Percentiles rank a stretch among this genome's conserved stretches.
phyloP scores from a whole-genome alignment of 2,329 filamentous ascomycete genomes.

The Mollisiaceae sp. region DNA sequence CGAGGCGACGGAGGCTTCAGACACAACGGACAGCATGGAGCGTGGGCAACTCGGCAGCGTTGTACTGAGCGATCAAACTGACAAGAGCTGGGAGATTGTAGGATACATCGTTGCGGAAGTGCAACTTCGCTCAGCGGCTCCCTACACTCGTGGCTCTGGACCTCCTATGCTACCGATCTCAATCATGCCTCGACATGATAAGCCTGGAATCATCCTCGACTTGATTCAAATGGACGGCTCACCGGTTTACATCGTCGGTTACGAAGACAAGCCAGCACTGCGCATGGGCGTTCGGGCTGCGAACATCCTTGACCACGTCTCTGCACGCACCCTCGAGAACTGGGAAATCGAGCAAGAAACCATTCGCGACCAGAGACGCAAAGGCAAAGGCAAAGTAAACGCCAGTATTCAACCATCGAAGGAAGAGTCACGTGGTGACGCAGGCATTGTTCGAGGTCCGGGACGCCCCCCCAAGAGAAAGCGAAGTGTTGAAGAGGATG shows the following conservation, averaged over 20 bases:
- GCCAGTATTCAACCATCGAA: neutral
- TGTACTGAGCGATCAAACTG: neutral
- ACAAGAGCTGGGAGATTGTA: slow-evolving; percentile 23
- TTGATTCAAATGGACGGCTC: slow-evolving; percentile 53
- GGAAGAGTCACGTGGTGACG: neutral
- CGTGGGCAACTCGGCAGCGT: neutral
- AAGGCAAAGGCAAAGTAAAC: slow-evolving; percentile 22
- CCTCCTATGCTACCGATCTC: slow-evolving; percentile 54
- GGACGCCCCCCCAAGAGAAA: slow-evolving; percentile 13
- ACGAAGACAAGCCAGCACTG: slow-evolving; percentile 45
- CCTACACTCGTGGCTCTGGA: slow-evolving; percentile 53
- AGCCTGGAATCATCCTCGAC: slow-evolving; percentile 59
- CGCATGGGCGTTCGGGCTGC: slow-evolving; percentile 57
- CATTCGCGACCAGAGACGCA: slow-evolving; percentile 17
- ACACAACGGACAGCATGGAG: neutral
- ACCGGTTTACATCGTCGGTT: slow-evolving; percentile 38
- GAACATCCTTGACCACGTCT: slow-evolving; percentile 62
- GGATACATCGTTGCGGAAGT: slow-evolving; percentile 39
- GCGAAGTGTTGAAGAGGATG: neutral
- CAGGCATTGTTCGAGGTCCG: neutral
- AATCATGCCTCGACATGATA: slow-evolving; percentile 55
- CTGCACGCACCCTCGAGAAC: slow-evolving; percentile 58
- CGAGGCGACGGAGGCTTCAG: neutral
- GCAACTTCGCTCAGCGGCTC: slow-evolving; percentile 22
- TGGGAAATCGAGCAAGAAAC: slow-evolving; percentile 53